phyloP scores from a whole-genome alignment of 805 yeast genomes.

The Sugiyamaella americana region DNA sequence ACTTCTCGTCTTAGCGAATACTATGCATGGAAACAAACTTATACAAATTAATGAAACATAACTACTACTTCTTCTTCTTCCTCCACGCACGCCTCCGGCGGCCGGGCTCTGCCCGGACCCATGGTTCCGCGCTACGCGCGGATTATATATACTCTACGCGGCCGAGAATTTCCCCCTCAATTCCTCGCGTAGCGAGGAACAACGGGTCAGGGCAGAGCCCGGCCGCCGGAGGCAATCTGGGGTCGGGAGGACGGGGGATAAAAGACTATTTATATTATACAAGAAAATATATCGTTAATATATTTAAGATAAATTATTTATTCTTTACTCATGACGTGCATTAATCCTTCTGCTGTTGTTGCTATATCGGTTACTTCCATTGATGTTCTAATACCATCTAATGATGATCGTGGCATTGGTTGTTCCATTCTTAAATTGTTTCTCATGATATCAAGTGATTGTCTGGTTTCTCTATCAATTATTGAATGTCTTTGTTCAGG shows the following conservation, averaged over 20 bases:
- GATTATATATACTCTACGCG: no score
- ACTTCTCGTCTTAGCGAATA: slow-evolving; percentile 57
- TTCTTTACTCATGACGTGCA: slow-evolving; percentile 21
- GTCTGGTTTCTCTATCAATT: slow-evolving; percentile 12
- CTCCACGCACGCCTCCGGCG: no score
- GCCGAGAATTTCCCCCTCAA: no score
- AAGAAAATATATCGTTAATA: neutral
- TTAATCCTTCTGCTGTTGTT: slow-evolving; percentile 32
- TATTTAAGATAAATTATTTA: neutral
- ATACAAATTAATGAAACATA: no score
- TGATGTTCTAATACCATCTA: slow-evolving; percentile 19
- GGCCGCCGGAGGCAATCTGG: no score
- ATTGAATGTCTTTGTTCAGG: neutral
- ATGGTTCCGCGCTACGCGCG: no score
- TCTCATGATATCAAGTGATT: slow-evolving; percentile 26
- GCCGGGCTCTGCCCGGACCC: no score
- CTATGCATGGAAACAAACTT: slow-evolving; percentile 52
- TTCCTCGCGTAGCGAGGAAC: no score
- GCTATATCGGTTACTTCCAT: slow-evolving; percentile 27
- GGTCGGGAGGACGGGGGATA: no score
- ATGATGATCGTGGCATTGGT: slow-evolving; percentile 17
- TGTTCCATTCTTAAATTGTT: slow-evolving; percentile 23
- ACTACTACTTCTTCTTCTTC: no score
- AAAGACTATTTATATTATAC: neutral
- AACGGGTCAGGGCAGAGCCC: no score